Base-by-base conservation (phyloP, 176 grass and related monocot genomes). In the Zizania latifolia region DNA sequence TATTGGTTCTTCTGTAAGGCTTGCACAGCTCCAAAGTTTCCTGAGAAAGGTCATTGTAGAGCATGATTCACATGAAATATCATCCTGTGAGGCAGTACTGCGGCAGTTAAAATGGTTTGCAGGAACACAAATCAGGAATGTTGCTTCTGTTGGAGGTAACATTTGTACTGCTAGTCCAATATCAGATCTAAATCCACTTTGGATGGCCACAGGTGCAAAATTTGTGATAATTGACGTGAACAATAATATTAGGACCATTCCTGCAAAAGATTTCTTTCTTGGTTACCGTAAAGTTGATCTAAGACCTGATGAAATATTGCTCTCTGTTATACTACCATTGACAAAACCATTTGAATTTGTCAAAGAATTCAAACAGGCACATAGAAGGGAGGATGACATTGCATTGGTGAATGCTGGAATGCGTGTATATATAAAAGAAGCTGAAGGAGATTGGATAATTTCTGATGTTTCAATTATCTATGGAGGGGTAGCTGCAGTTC, bases 131-230 rank as follows among this genome's bases (percentile, higher is more conserved):
- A 92, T 97, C 61, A 86, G 86, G 66, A 97, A 97, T 87, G 91
- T 93, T 78, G 90, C 94, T 80, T 97, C 94, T 69, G 83, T 97
- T 76, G 94, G 91, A 59, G 94, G 94, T 86, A 97, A 97, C 74
- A 93, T 97, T 79, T 97, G 94, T 74, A 97, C 94, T 66, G 94
- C 94, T 81, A 97, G 94, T 87, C 94, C 94, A 75, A 97, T 97
- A 85, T 97, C 94, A 66, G 94, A 97, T 71, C 78, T 97, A 65
- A 97, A 97, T 81, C 94, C 94, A 77, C 88, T 97, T 75, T 97
- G 94, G 94, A 97, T 97, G 76, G 88, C 84, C 64, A 57, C 81
- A 78, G 75, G 88, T 67, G 91, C 94, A 70, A 89, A 66, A 71
- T 93, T 97, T 29, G 86, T 81, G 80, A 82, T 93, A 75, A 87